Base-by-base conservation (phyloP, 2,329 filamentous ascomycete species). In the Colletotrichum cereale region DNA sequence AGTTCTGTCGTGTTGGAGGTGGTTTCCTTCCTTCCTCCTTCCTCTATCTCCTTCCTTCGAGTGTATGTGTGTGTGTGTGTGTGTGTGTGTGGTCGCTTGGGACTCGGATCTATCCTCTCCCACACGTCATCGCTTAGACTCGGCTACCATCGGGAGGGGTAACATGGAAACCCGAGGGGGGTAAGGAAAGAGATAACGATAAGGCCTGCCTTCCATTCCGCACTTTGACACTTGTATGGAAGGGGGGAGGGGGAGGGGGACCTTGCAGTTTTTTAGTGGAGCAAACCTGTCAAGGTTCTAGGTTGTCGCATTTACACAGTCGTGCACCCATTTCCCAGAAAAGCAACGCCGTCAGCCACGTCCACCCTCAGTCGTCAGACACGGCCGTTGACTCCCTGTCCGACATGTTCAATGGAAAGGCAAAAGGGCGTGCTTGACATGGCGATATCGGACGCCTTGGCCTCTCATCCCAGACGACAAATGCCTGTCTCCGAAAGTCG, bases 51-150 rank as follows among this genome's bases (percentile, higher is more conserved):
- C 29, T 53, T 53, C 50, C 50, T 31, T 50, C 47, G 11, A 26
- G 12, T 24, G 34, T 5, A 36, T 38, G 36, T 12, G 10, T 38
- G 24, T 26, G 47, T 26, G 50, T 34, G 52, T 34, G 52, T 24
- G 29, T 6, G 18, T n/a, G 29, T n/a, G 53, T 38, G 29, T 29
- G 42, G 42, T 62, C 52, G 38, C 21, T 55, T 12, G 44, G 26
- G n/a, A 31, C 44, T 50, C 44, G 29, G 42, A 16, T 26, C 36
- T 21, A 31, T 36, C 21, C 4, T 26, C 16, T 52, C 64, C 64
- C 65, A 63, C 66, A 72, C 66, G 69, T 69, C 66, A 71, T 72
- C 69, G 69, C 65, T 58, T 72, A 69, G 36, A 31, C 38, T 64
- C 69, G 69, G 69, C 60, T 72, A 72, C 10, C 69, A 34, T 31